Evolutionary conservation across 768 basidiomycete species (phyloP), one percentile per base, ranked within the genome.

Genomic region (Collybiopsis confluens): DNA sequence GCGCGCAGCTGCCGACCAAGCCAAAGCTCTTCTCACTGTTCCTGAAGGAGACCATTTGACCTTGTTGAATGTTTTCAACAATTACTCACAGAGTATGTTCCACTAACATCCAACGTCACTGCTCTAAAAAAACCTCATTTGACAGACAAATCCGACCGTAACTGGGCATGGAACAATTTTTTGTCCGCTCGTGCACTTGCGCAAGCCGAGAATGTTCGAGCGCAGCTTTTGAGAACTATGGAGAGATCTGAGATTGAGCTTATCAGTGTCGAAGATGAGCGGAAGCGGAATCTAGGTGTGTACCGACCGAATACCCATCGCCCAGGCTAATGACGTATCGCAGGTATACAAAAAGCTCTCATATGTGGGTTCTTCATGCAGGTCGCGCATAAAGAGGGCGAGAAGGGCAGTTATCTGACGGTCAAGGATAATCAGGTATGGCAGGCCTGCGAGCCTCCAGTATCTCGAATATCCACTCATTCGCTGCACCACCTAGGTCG

Each of bases 291-390:
- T 13, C 13, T 36, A 24, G 47, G 47, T 48, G 11, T 36, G 47
- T 48, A 9, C 10, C 30, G 30, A 10, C 80, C 88, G 58, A 88
- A 33, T 82, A 67, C 58, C 72, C 50, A 86, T 86, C 60, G 9
- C 21, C 21, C 20, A 16, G 8, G 35, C 35, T 36, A 16, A 36
- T 36, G 35, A 36, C 35, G 35, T 11, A 5, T 13, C 11, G n/a
- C 35, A 48, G 47, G 33, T 11, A 85, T 98, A 53, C 82, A 92
- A 24, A 85, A 86, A 68, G 88, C 88, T 0, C 75, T 98, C 20
- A 88, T 90, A 4, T 89, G 87, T 60, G 97, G 95, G 1, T 99
- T 91, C 78, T 99, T 98, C 73, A 98, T 97, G 96, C 96, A 98
- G 65, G 83, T 92, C 11, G 97, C 95, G 5, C 93, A 97, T 68